Base-by-base conservation (phyloP, 2,329 filamentous ascomycete genomes). In the Aureobasidium pullulans region DNA sequence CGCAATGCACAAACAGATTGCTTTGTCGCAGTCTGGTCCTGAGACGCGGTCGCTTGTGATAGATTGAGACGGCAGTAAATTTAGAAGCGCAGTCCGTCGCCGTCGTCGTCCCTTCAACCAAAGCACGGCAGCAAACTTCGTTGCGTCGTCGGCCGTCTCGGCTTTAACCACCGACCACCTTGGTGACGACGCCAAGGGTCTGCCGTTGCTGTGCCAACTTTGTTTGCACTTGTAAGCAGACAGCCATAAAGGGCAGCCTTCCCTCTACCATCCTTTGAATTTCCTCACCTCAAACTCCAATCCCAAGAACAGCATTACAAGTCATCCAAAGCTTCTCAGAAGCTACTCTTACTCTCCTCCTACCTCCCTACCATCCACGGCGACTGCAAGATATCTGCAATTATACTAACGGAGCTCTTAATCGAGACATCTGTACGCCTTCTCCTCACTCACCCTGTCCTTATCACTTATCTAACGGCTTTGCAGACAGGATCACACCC, bases 331-430 rank as follows among this genome's bases (percentile, higher is more conserved):
- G 63, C 60, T 61, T 50, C 60, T 57, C 47, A 60, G 61, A 67
- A 65, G 66, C 68, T 63, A 61, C 62, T 37, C 49, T 58, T 62
- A 65, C 63, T 64, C 58, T 57, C 47, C 36, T 16, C 13, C 43
- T 54, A 53, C 58, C 61, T 57, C 60, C 64, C 64, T 63, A 65
- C 66, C 70, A 72, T 52, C 48, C 48, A 52, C 48, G 48, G 23
- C 48, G 48, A 52, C 48, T 70, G 71, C 69, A 68, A 71, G 67
- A 69, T 67, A 68, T 70, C 40, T 46, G 62, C 68, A 61, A 63
- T 61, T 60, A 66, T 69, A 71, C 69, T 71, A 71, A 73, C 67
- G 65, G 70, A 71, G 66, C 68, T 67, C 69, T 72, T 71, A 50
- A 71, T 64, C 70, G 70, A 67, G 66, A 63, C 68, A 68, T 70